phyloP scores from a whole-genome alignment of 2,329 filamentous ascomycete species.

The Colletotrichum australisinense region DNA sequence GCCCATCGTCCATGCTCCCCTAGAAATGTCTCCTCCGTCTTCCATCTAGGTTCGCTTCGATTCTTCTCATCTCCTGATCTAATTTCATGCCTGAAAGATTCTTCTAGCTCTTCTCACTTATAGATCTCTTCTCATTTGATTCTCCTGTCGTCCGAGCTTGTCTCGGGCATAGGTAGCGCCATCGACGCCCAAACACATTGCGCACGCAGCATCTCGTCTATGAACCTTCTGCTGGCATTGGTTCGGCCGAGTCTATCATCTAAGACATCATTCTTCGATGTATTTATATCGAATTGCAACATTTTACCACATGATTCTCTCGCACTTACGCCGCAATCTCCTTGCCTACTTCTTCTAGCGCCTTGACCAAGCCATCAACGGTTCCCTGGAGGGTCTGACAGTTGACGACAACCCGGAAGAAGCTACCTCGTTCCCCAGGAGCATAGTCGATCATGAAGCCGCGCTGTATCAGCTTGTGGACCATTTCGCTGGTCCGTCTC shows the following conservation, averaged over 20 bases:
- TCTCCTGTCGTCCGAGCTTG: not conserved
- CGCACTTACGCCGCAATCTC: constrained; percentile 37
- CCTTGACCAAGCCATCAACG: constrained; percentile 64
- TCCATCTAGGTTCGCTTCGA: not conserved
- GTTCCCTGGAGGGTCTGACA: constrained; percentile 64
- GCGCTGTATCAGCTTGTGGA: constrained; percentile 56
- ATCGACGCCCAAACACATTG: not conserved
- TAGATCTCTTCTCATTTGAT: not conserved
- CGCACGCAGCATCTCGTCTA: not conserved
- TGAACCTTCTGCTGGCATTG: not conserved
- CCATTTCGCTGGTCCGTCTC: constrained; percentile 60
- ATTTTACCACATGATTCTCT: too few species aligned
- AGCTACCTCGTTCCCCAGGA: constrained; percentile 65
- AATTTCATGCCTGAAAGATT: not conserved
- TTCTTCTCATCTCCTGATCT: not conserved
- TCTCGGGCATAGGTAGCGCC: not conserved
- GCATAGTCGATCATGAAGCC: constrained; percentile 73
- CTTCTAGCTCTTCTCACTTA: not conserved
- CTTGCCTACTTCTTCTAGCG: constrained; percentile 59
- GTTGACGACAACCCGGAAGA: constrained; percentile 71
- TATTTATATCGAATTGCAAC: not conserved
- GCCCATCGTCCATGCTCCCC: not conserved
- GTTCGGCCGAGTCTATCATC: not conserved
- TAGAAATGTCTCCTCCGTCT: not conserved
- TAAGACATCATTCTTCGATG: not conserved